phyloP scores from a whole-genome alignment of 1,139 yeast species.

The Zygosaccharomyces sapae region DNA sequence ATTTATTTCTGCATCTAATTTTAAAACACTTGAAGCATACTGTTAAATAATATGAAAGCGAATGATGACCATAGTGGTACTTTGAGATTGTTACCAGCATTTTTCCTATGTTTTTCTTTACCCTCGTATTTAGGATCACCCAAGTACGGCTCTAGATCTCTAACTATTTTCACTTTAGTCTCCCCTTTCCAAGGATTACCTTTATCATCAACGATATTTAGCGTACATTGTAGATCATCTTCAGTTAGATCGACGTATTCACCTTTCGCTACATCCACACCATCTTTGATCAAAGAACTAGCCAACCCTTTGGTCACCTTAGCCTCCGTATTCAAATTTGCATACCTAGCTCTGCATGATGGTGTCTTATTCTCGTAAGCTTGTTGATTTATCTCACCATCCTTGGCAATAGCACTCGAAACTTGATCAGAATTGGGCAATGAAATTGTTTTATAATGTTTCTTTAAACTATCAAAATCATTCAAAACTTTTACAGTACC shows the following conservation, averaged over 20 bases:
- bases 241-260: slow-evolving; percentile 44
- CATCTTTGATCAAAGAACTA: slow-evolving; percentile 43
- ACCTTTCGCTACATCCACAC: slow-evolving; percentile 47
- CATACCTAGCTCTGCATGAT: slow-evolving; percentile 45
- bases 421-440: slow-evolving; percentile 27
- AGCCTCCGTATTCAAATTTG: slow-evolving; percentile 48
- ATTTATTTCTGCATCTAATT: slow-evolving; percentile 2
- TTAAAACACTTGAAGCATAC: neutral
- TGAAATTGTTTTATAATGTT: slow-evolving; percentile 42
- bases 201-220: slow-evolving; percentile 20
- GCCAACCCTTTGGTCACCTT: slow-evolving; percentile 50
- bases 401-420: slow-evolving; percentile 8
- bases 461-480: slow-evolving; percentile 53
- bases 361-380: slow-evolving; percentile 10
- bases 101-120: neutral
- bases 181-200: slow-evolving; percentile 16
- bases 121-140: neutral
- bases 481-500: slow-evolving; percentile 54
- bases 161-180: slow-evolving; percentile 5
- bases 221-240: slow-evolving; percentile 21
- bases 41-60: neutral
- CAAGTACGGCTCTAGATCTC: slow-evolving; percentile 1
- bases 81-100: neutral
- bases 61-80: neutral
- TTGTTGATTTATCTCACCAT: slow-evolving; percentile 5